These are phyloP conservation scores for Antrodiella citrinella DNA, from an alignment of 768 basidiomycete genomes.

Conservation along the genomic window DNA sequence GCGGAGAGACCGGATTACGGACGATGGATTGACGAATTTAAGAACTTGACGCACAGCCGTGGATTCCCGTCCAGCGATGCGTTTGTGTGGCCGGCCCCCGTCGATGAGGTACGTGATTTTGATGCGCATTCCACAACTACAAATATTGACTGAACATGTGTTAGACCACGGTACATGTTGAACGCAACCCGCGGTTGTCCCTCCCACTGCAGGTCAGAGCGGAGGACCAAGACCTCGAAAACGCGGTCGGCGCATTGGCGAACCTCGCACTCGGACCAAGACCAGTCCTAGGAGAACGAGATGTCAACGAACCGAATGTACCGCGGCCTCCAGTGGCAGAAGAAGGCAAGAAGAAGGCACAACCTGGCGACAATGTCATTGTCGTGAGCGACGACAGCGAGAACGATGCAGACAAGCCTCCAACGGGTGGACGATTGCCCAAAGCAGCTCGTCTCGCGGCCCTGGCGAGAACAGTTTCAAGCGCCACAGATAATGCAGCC, in stretches of 20 bases:
- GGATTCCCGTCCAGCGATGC: slow-evolving; percentile 52
- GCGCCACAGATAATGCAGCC: slow-evolving; percentile 45
- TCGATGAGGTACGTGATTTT: slow-evolving; percentile 19
- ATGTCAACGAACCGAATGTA: slow-evolving; percentile 1
- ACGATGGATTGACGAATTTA: slow-evolving; percentile 58
- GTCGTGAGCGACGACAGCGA: slow-evolving; percentile 36
- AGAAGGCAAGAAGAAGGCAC: slow-evolving; percentile 7
- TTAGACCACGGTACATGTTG: neutral
- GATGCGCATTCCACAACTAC: too few species aligned
- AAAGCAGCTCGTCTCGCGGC: slow-evolving; percentile 49
- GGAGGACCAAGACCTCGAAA: neutral
- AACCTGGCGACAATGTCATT: slow-evolving; percentile 27
- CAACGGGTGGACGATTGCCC: slow-evolving; percentile 27
- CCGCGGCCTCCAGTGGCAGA: slow-evolving; percentile 2
- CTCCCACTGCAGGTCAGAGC: neutral
- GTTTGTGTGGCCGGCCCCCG: slow-evolving; percentile 65
- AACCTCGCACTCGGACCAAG: slow-evolving; percentile 32
- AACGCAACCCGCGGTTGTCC: neutral
- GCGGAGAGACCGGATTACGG: slow-evolving; percentile 62
- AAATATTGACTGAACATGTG: too few species aligned
- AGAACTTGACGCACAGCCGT: slow-evolving; percentile 47
- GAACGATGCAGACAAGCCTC: slow-evolving; percentile 18
- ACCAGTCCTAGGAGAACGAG: slow-evolving; percentile 38
- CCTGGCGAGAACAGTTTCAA: slow-evolving; percentile 34
- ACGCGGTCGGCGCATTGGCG: slow-evolving; percentile 16